phyloP scores from a whole-genome alignment of 2,329 filamentous ascomycete genomes.

The Podosphaera leucotricha region DNA sequence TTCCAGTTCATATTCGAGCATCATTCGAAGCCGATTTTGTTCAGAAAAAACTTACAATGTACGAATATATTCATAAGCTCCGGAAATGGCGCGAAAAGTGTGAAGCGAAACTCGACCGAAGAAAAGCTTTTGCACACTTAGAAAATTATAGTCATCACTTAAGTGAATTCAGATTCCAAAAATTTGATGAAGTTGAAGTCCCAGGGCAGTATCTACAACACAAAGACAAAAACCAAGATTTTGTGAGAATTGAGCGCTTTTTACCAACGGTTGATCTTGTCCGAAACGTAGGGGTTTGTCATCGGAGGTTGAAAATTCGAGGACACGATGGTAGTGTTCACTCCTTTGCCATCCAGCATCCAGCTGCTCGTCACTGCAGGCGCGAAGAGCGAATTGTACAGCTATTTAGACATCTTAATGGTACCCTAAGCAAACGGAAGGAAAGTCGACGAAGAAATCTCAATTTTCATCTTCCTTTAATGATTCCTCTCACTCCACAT shows the following conservation, averaged over 20 bases:
- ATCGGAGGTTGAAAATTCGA: constrained; percentile 81
- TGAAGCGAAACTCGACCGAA: constrained; percentile 84
- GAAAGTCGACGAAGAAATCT: constrained; percentile 82
- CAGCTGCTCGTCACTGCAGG: constrained; percentile 73
- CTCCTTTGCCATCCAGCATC: constrained; percentile 88
- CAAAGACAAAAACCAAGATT: constrained; percentile 98
- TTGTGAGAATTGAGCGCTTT: constrained; percentile 92
- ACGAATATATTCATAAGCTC: constrained; percentile 93
- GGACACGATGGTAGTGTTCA: constrained; percentile 96
- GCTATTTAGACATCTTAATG: constrained; percentile 93
- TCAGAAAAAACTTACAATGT: constrained; percentile 83
- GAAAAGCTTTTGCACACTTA: constrained; percentile 25
- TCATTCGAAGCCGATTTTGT: constrained; percentile 98
- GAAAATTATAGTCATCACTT: constrained; percentile 77
- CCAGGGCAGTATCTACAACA: constrained; percentile 93
- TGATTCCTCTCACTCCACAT: constrained; percentile 85
- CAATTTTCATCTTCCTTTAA: constrained; percentile 86
- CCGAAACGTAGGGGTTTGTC: constrained; percentile 71
- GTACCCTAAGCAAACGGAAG: constrained; percentile 74
- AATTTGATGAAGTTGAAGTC: constrained; percentile 95
- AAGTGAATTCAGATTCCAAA: constrained; percentile 90
- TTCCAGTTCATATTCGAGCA: constrained; percentile 83
- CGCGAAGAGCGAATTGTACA: constrained; percentile 89
- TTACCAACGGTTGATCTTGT: constrained; percentile 85
- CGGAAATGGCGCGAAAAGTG: constrained; percentile 94